Base-by-base conservation (phyloP, 192 early-diverging fungal genomes). In the Thamnidium elegans region DNA sequence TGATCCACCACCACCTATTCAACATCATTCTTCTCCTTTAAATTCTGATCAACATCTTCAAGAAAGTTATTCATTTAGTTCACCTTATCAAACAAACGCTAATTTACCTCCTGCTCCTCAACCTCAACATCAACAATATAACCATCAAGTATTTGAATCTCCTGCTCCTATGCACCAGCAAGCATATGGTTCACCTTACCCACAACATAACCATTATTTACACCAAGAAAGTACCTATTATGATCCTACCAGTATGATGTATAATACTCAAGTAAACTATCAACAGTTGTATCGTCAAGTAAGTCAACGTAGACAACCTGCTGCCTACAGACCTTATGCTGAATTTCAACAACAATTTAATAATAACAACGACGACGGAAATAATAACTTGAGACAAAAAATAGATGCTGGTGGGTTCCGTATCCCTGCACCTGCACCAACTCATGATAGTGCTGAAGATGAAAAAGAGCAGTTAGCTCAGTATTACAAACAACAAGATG, bases 301-400 rank as follows among this genome's bases (percentile, higher is more conserved):
- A 15, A 58, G 61, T 3, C 62, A 60, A 20, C 64, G 62, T 11
- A 59, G 61, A 50, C 55, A 65, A 31, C 31, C 23, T n/a, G 45
- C 54, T 4, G 21, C 30, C 11, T 66, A 65, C 13, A 54, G 74
- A 26, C 63, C 74, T 19, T 75, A 75, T 52, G 23, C 36, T 42
- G 74, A 75, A 34, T 75, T 71, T 44, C 68, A 70, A 19, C 74
- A 75, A 39, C 74, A 75, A n/a, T 55, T 73, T 42, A 56, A 43
- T 47, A 17, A 53, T n/a, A 36, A 30, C 10, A 17, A 43, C 0
- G 44, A 44, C 14, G 21, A 47, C 4, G 51, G 54, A 9, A 39
- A 39, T 39, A 17, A 20, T 17, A 7, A 13, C 36, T 58, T 39
- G 8, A 44, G 19, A 21, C 62, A 42, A 21, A 62, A 65, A 31